A percentile compares a stretch with the other conserved stretches of the same genome.
Evolutionary conservation across 139 green algal genomes (phyloP).

Genomic region (Zygnema cylindricum): DNA sequence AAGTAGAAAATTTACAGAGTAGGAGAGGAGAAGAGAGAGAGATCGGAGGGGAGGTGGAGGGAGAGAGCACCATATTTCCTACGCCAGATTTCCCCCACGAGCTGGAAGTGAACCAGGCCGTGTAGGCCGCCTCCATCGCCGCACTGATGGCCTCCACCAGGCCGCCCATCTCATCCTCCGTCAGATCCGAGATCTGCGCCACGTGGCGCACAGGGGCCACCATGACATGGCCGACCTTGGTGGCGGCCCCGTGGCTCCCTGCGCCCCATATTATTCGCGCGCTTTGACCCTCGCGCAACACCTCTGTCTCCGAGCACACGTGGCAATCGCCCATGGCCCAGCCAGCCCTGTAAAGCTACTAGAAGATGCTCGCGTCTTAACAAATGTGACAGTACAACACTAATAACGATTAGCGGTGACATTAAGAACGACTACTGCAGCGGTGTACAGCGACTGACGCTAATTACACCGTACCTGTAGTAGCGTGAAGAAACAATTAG

Average conservation of each 20-base stretch:
- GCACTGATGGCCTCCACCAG: neutral
- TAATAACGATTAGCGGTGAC: too few relatives aligned
- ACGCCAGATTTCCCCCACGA: constrained; percentile 3
- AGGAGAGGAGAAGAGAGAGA: too few relatives aligned
- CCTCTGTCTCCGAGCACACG: constrained; percentile 15
- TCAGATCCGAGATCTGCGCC: constrained; percentile 7
- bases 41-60: too few relatives aligned
- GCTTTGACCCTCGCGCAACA: neutral
- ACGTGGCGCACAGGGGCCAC: constrained; percentile 28
- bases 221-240: constrained; percentile 52
- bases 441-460: too few relatives aligned
- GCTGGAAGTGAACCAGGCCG: constrained; percentile 15
- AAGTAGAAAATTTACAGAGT: too few relatives aligned
- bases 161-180: constrained; percentile 25
- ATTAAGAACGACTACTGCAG: too few relatives aligned
- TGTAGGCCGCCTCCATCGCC: neutral
- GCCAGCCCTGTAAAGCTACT: neutral
- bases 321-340: neutral
- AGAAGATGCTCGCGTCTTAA: too few relatives aligned
- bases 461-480: too few relatives aligned
- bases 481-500: too few relatives aligned
- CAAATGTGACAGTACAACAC: too few relatives aligned
- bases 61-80: constrained; percentile 1
- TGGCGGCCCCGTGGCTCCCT: constrained; percentile 9
- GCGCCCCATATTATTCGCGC: constrained; percentile 33